Conservation (phyloP, 2,329 filamentous ascomycete genomes). For the Paecilomyces formosus region DNA sequence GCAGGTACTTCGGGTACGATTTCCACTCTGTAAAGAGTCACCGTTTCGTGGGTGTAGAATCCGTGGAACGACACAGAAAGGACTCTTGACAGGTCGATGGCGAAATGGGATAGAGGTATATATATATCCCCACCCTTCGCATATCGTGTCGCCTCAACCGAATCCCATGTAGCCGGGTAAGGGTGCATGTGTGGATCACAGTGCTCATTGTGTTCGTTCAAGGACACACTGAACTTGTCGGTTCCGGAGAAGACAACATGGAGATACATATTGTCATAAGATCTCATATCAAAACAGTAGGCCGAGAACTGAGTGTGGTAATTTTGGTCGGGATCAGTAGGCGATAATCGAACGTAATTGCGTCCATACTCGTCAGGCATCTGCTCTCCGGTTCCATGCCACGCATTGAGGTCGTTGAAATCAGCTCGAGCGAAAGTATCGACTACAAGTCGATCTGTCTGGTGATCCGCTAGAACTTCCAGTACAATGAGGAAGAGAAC, state of each 20-base stretch:
- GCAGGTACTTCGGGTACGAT: constrained; percentile 50
- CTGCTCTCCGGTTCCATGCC: constrained; percentile 59
- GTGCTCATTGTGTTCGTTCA: constrained; percentile 59
- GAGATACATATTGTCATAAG: constrained; percentile 52
- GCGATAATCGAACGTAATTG: constrained; percentile 49
- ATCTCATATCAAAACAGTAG: constrained; percentile 49
- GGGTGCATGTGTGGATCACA: constrained; percentile 52
- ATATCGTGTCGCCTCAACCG: constrained; percentile 57
- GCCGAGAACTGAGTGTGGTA: constrained; percentile 54
- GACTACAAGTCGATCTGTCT: constrained; percentile 37
- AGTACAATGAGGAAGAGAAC: not conserved
- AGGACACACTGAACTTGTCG: constrained; percentile 55
- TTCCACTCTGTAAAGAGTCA: constrained; percentile 53
- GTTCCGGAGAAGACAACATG: constrained; percentile 58
- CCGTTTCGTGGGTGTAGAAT: constrained; percentile 48
- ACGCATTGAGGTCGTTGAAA: constrained; percentile 55
- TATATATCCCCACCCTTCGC: constrained; percentile 51
- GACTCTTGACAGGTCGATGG: constrained; percentile 49
- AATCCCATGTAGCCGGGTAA: constrained; percentile 62
- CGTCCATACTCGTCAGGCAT: constrained; percentile 46
- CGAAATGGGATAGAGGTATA: constrained; percentile 60
- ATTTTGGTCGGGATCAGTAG: constrained; percentile 53
- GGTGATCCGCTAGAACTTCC: not conserved
- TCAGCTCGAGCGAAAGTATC: constrained; percentile 51
- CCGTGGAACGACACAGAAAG: constrained; percentile 58